These are phyloP conservation scores for Aspergillus sp. DNA, from an alignment of 2,329 filamentous ascomycete species.

Conservation along the genomic window DNA sequence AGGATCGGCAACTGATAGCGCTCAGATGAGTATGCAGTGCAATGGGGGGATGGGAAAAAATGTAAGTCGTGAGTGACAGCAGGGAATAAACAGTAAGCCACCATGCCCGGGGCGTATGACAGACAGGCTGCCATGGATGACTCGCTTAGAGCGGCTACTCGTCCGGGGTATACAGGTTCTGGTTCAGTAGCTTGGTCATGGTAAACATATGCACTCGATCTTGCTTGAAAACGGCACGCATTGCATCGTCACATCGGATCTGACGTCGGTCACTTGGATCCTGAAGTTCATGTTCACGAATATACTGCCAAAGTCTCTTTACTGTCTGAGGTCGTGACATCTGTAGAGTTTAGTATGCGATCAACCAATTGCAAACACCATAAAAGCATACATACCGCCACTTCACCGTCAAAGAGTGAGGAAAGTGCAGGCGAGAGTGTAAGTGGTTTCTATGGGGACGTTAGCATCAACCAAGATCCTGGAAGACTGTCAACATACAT, in stretches of 20 bases:
- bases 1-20: conserved; percentile 8
- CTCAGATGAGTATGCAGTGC: conserved; percentile 27
- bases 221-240: conserved; percentile 87
- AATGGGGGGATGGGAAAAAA: conserved; percentile 11
- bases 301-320: conserved; percentile 93
- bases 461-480: conserved; percentile 2
- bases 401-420: conserved; percentile 37
- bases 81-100: conserved; percentile 3
- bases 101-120: conserved; percentile 2
- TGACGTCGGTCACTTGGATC: conserved; percentile 86
- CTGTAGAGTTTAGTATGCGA: conserved; percentile 34
- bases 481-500: conserved; percentile 45
- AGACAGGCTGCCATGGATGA: conserved; percentile 10
- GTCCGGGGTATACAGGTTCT: conserved; percentile 78
- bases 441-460: conserved; percentile 35
- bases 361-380: no score
- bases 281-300: conserved; percentile 80
- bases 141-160: conserved; percentile 42
- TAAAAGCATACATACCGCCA: conserved; percentile 27
- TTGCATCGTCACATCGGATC: conserved; percentile 82
- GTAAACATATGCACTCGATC: conserved; percentile 96
- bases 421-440: conserved; percentile 39
- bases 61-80: conserved; percentile 18
- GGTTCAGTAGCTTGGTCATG: conserved; percentile 93
- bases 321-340: conserved; percentile 91